Base-by-base conservation (phyloP, 208 protist genomes). In the Crithidia brevicula region DNA sequence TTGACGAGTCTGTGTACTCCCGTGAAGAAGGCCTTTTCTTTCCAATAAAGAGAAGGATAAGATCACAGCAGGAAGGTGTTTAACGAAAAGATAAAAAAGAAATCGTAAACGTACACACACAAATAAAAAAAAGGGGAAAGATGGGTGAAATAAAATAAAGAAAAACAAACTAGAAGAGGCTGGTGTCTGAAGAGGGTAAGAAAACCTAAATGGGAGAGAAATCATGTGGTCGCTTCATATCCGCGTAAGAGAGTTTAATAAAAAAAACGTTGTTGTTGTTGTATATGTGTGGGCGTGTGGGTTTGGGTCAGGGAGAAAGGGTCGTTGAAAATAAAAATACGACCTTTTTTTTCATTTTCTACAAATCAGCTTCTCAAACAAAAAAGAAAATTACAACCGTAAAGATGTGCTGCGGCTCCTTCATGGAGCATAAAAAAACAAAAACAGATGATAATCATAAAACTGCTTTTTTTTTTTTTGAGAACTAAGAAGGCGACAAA, bases 221-320 rank as follows among this genome's bases (percentile, higher is more conserved):
- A 52, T 63, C 57, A 63, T 25, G 28, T 6, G 57, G 57, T 50
- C 42, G 57, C 57, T 63, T 63, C 57, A 63, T 63, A 63, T 63
- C 57, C 57, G 57, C 31, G 42, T 30, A 36, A 62, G 30, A 67
- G 25, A 28, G 52, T 54, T 16, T 9, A 52, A 56, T 27, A 72
- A 45, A 54, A 27, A 65, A 50, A 72, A 57, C 58, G 46, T 27
- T 46, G 53, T 66, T 28, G n/a, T n/a, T 31, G 54, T 46, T 20
- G 16, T 10, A 28, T 34, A 25, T 15, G 49, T 54, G 20, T 54
- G 22, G 20, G 27, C 18, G 49, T 11, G 42, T 46, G 42, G 3
- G 10, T 46, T 3, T 46, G 3, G 15, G 42, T 46, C 31, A 42
- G 38, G 1, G 20, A 25, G 25, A 60, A 23, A 61, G 31, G n/a